Evolutionary conservation across 257 asterid genomes (phyloP), one percentile per base, ranked within the genome.

Genomic region (Fraxinus excelsior): DNA sequence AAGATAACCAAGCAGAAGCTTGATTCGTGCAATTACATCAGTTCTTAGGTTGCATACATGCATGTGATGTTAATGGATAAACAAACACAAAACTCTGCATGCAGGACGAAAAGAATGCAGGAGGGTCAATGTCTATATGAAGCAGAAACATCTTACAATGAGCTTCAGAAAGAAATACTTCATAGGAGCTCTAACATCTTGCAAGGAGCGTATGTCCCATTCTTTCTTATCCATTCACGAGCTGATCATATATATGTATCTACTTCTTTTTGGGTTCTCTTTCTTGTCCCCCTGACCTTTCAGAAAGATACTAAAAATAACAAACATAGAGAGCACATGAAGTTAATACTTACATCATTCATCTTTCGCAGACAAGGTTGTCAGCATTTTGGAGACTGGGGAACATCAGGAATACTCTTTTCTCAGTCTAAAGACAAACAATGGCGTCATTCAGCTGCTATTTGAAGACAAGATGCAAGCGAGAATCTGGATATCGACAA

Each of bases 391-490:
- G 31, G 79, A 84, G 75, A 64, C 78, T 35, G 49, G n/a, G 29
- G 85, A 79, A 35, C 73, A 77, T 31, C 83, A 82, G 31, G 87
- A 80, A 14, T 65, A 81, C 79, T 80, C 74, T 84, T 76, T 85
- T 76, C 77, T 87, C 7, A 87, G 84, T 72, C 73, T 90, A 71
- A 88, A 78, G 86, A 88, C 91, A 34, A 79, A 69, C 71, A 78
- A 79, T 46, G 96, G 93, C 7, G 66, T 82, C 37, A 78, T 90
- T 73, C 87, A 87, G 86, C 82, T 90, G 77, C 80, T 80, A 18
- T 88, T 90, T 21, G 81, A 88, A 84, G 93, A 90, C 74, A 84
- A 84, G 76, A 82, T 62, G 78, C 93, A 87, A 65, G 84, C 88
- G 8, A 80, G 80, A 28, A 77, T 87, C 49, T 88, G 91, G 93